A percentile compares a stretch with the other conserved stretches of the same genome.
Conservation (phyloP, 768 basidiomycete genomes). For the Calocybe indica region DNA sequence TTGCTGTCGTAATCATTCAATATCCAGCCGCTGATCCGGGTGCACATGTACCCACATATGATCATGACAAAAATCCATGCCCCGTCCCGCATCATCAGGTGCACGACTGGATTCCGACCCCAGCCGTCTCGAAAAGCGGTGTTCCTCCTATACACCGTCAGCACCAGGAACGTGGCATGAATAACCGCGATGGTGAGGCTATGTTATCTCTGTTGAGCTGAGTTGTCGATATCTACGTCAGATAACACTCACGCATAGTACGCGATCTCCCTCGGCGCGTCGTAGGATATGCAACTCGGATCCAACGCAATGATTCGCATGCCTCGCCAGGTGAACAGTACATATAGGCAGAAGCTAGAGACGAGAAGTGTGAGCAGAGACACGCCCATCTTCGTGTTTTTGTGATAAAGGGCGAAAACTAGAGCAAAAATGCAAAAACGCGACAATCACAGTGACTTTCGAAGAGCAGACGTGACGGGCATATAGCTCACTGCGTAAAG, state of each 20-base stretch:
- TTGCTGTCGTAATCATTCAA: neutral
- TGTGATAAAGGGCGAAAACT: constrained; percentile 10
- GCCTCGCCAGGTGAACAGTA: neutral
- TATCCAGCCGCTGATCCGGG: neutral
- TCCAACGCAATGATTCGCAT: constrained; percentile 1
- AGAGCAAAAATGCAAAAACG: neutral
- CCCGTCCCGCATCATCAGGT: constrained; percentile 7
- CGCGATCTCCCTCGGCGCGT: constrained; percentile 2
- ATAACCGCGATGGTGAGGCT: neutral
- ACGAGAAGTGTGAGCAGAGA: neutral
- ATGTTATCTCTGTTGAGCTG: neutral
- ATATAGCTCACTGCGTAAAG: constrained; percentile 5
- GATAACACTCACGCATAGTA: constrained; percentile 4
- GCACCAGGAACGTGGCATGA: constrained; percentile 1
- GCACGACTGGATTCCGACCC: constrained; percentile 2
- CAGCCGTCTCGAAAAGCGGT: constrained; percentile 1
- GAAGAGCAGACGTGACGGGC: neutral
- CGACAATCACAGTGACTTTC: neutral
- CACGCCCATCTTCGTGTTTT: constrained; percentile 1
- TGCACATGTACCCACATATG: neutral
- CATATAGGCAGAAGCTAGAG: neutral
- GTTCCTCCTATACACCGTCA: constrained; percentile 6
- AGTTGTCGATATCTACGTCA: neutral
- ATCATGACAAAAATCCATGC: constrained; percentile 6
- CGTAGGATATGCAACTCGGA: neutral